These are phyloP conservation scores for Diddensiella santjacobensis DNA, from an alignment of 805 yeast genomes.

Conservation along the genomic window DNA sequence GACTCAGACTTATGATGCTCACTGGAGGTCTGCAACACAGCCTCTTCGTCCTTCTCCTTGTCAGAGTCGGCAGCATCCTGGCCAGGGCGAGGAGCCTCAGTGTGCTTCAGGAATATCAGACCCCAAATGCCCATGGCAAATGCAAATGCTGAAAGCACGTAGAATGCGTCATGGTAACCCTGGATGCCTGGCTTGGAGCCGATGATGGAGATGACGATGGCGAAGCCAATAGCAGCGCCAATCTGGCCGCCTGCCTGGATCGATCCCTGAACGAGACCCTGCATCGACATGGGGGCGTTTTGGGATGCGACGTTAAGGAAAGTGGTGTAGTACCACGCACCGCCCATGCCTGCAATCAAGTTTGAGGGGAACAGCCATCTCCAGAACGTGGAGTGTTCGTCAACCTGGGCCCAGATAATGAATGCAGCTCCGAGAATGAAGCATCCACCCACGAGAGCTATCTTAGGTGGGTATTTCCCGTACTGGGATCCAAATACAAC, in stretches of 20 bases:
- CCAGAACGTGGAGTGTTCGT: slow-evolving; percentile 31
- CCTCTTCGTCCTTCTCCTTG: not conserved
- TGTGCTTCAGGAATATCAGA: not conserved
- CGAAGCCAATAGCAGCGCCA: slow-evolving; percentile 32
- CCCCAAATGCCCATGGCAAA: not conserved
- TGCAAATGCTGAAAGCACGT: slow-evolving; percentile 15
- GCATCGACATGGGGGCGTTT: slow-evolving; percentile 37
- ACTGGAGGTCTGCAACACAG: too few relatives aligned
- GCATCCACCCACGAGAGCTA: slow-evolving; percentile 19
- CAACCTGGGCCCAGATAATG: slow-evolving; percentile 28
- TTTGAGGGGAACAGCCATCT: slow-evolving; percentile 30
- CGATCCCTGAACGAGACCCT: slow-evolving; percentile 40
- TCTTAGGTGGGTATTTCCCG: slow-evolving; percentile 14
- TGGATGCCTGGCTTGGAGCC: slow-evolving; percentile 7
- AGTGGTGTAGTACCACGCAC: slow-evolving; percentile 35
- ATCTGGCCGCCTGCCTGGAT: slow-evolving; percentile 38
- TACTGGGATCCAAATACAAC: slow-evolving; percentile 24
- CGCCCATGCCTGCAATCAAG: slow-evolving; percentile 27
- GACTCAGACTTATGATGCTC: not conserved
- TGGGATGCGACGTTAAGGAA: slow-evolving; percentile 33
- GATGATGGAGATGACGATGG: slow-evolving; percentile 27
- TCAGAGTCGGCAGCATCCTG: not conserved
- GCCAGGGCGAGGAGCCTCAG: not conserved
- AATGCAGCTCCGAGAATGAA: slow-evolving; percentile 14
- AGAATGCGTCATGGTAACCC: slow-evolving; percentile 14